These are phyloP conservation scores for Phytophthora palmivora DNA, from an alignment of 352 stramenopile genomes.

Conservation along the genomic window DNA sequence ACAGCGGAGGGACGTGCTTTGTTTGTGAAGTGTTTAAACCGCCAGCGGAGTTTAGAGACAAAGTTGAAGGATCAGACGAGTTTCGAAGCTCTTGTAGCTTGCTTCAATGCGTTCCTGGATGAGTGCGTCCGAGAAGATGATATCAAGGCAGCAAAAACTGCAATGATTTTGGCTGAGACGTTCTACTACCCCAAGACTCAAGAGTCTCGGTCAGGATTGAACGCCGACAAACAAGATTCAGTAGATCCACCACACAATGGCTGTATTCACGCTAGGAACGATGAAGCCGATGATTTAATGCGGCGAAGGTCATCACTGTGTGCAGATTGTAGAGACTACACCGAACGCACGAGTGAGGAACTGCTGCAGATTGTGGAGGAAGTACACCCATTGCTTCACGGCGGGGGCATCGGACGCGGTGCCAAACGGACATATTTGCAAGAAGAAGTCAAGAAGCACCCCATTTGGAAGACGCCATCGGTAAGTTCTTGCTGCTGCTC, in stretches of 20 bases:
- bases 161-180: conserved; percentile 88
- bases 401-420: conserved; percentile 49
- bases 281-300: conserved; percentile 12
- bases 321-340: conserved; percentile 36
- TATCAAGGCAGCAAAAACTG: conserved; percentile 86
- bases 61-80: conserved; percentile 62
- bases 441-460: conserved; percentile 85
- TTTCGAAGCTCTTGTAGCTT: conserved; percentile 70
- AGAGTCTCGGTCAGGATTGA: conserved; percentile 1
- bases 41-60: conserved; percentile 82
- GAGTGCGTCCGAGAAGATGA: conserved; percentile 81
- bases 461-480: conserved; percentile 85
- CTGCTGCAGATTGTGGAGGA: conserved; percentile 44
- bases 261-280: conserved; percentile 11
- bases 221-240: conserved; percentile 1
- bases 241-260: conserved; percentile 8
- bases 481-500: conserved; percentile 34
- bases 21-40: conserved; percentile 87
- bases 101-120: conserved; percentile 79
- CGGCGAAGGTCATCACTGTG: conserved; percentile 26
- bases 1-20: conserved; percentile 58
- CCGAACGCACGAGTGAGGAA: conserved; percentile 40
- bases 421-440: conserved; percentile 77
- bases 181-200: conserved; percentile 63
- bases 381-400: conserved; percentile 41